phyloP scores from a whole-genome alignment of 495 filamentous ascomycete genomes.

The Penicillium longicatenatum region DNA sequence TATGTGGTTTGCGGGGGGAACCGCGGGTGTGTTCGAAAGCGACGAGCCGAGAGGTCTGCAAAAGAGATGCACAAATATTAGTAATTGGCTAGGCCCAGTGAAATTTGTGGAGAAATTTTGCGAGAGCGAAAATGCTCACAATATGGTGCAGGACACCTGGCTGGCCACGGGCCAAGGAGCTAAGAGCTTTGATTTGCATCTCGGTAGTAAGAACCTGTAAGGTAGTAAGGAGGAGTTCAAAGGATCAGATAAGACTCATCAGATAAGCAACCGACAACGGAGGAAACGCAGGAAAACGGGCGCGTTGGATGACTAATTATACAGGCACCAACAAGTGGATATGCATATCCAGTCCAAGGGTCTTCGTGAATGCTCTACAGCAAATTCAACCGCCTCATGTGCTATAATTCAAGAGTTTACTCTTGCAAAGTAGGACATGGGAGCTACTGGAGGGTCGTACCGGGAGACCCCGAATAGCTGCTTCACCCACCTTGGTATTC shows the following conservation, averaged over 20 bases:
- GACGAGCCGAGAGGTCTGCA: conserved; percentile 24
- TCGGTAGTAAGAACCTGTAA: conserved; percentile 1
- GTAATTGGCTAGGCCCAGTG: background rate
- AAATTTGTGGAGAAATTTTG: background rate
- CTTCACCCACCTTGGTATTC: too few relatives aligned
- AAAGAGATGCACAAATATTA: background rate
- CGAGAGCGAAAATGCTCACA: conserved; percentile 8
- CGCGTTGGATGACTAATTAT: too few relatives aligned
- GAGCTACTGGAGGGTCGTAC: too few relatives aligned
- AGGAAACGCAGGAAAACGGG: background rate
- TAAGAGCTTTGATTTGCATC: conserved; percentile 28
- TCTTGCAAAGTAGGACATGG: too few relatives aligned
- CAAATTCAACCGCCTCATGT: too few relatives aligned
- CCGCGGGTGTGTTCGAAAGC: conserved; percentile 34
- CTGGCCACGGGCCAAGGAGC: conserved; percentile 24
- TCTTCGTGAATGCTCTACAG: too few relatives aligned
- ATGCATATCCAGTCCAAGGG: too few relatives aligned
- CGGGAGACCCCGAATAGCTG: too few relatives aligned
- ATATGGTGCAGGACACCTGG: conserved; percentile 32
- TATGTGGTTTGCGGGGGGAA: conserved; percentile 26
- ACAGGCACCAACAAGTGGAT: too few relatives aligned
- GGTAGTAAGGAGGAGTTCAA: background rate
- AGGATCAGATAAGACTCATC: conserved; percentile 12
- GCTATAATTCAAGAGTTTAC: too few relatives aligned
- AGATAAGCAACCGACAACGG: background rate